Evolutionary conservation across 306 rosid genomes (phyloP), one percentile per base, ranked within the genome.

Genomic region (Quercus glauca): DNA sequence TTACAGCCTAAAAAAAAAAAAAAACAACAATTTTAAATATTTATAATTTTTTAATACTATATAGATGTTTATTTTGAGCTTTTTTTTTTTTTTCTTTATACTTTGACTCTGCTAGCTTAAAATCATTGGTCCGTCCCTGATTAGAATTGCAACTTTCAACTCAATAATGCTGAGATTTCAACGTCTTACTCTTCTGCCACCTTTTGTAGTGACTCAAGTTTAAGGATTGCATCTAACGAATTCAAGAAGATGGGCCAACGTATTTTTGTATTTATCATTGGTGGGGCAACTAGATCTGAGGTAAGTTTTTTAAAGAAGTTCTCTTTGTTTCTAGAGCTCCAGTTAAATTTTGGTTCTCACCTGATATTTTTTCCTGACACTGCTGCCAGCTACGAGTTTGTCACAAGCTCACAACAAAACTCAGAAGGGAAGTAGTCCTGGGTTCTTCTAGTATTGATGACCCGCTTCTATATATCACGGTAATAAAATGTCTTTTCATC

Each of bases 251-350:
- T 95, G 94, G 98, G 99, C 64, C 87, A 69, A 73, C 91, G 99
- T 31, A 81, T 95, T 78, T 92, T 92, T 86, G 85, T 95, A 53
- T 95, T 92, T 82, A 79, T 95, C 57, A 70, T 95, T 68, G 99
- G 99, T 0, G 99, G 99, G 29, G 99, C 99, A 57, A 95, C 98
- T 70, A 91, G 99, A 79, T 95, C 99, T 1, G 99, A 95, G 93
- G 99, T 92, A 86, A 76, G 71, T 70, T 60, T 72, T 74, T 80
- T 73, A 25, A 76, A 23, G 41, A 75, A 71, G 69, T 63, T 76
- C 45, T 74, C 55, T 14, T 29, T 10, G 52, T 64, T 80, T 80
- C 58, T 69, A 35, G n/a, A 52, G 43, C 37, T 80, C 49, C 26
- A 6, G 55, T 26, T 60, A 58, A 45, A 71, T 76, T 45, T 71